Conservation (phyloP, 2,329 filamentous ascomycete species). For the Emericellopsis cladophorae region DNA sequence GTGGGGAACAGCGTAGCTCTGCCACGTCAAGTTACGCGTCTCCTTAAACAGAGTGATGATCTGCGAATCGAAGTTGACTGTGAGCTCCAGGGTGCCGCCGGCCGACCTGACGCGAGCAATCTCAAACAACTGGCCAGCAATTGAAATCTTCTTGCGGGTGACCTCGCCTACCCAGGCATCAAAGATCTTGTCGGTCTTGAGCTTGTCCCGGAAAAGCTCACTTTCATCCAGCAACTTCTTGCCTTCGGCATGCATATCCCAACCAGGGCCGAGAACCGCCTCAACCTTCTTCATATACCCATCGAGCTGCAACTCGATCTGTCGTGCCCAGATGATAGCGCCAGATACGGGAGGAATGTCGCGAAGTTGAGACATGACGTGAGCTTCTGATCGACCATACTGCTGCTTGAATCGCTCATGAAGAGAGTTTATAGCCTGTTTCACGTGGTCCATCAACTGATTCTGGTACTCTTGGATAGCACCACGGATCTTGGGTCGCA, state of each 20-base stretch:
- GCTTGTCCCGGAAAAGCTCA: constrained; percentile 87
- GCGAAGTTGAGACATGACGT: constrained; percentile 94
- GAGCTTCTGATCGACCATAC: constrained; percentile 94
- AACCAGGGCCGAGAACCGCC: constrained; percentile 87
- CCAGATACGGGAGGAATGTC: constrained; percentile 93
- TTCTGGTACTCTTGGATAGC: constrained; percentile 98
- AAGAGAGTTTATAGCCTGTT: constrained; percentile 82
- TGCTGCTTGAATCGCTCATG: constrained; percentile 98
- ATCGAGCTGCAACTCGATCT: constrained; percentile 92
- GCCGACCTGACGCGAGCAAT: constrained; percentile 82
- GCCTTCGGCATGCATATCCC: constrained; percentile 87
- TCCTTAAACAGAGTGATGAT: constrained; percentile 98
- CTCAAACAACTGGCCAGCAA: constrained; percentile 82
- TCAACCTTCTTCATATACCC: constrained; percentile 99
- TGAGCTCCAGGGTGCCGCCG: constrained; percentile 76
- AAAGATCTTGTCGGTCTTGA: constrained; percentile 87
- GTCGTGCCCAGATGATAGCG: constrained; percentile 92
- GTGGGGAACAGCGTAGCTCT: constrained; percentile 88
- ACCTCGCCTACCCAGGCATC: constrained; percentile 93
- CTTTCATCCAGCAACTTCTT: constrained; percentile 89
- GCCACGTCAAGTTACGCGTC: constrained; percentile 89
- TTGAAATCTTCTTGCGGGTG: constrained; percentile 75
- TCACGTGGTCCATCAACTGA: constrained; percentile 95
- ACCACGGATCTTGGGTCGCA: constrained; percentile 96
- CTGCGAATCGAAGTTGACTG: constrained; percentile 93